Percentiles rank a stretch among this genome's conserved stretches.
Conservation (phyloP, 139 green algal species). For the Tetraselmis striata region DNA sequence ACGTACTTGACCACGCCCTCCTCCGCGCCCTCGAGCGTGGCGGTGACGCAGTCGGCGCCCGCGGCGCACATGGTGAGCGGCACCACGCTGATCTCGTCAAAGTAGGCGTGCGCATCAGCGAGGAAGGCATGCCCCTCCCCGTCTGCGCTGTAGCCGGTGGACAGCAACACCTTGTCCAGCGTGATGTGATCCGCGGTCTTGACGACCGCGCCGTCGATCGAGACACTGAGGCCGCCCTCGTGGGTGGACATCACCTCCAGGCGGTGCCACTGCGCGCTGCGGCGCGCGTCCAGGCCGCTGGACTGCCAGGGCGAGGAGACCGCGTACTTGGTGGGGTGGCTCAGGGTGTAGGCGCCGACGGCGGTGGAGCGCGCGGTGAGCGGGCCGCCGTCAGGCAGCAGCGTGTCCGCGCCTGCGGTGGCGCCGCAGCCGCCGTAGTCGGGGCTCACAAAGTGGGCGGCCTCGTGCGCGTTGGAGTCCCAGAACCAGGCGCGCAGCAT, state of each 20-base stretch:
- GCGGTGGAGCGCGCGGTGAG: slow-evolving; percentile 10
- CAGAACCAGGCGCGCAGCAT: slow-evolving; percentile 16
- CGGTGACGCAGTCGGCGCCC: neutral
- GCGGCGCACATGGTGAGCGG: neutral
- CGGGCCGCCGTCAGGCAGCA: neutral
- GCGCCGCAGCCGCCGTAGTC: slow-evolving; percentile 14
- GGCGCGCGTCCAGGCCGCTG: neutral
- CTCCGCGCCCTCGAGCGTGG: neutral
- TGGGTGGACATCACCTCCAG: slow-evolving; percentile 15
- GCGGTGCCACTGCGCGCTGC: slow-evolving; percentile 7
- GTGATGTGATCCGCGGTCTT: slow-evolving; percentile 7
- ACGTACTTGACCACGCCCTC: neutral
- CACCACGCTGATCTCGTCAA: slow-evolving; percentile 17
- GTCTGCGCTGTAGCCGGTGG: neutral
- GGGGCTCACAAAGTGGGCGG: slow-evolving; percentile 9
- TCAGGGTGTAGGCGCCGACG: slow-evolving; percentile 17
- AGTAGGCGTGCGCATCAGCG: slow-evolving; percentile 6
- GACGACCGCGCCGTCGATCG: slow-evolving; percentile 14
- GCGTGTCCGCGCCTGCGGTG: neutral
- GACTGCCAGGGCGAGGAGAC: slow-evolving; percentile 12
- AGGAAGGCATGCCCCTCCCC: neutral
- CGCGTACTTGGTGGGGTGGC: neutral
- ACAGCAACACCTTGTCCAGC: slow-evolving; percentile 7
- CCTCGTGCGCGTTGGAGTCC: slow-evolving; percentile 7
- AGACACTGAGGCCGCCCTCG: neutral